A percentile compares a stretch with the other conserved stretches of the same genome.
Evolutionary conservation across 2,329 filamentous ascomycete genomes (phyloP).

Genomic region (Ceratocystis alfenasii): DNA sequence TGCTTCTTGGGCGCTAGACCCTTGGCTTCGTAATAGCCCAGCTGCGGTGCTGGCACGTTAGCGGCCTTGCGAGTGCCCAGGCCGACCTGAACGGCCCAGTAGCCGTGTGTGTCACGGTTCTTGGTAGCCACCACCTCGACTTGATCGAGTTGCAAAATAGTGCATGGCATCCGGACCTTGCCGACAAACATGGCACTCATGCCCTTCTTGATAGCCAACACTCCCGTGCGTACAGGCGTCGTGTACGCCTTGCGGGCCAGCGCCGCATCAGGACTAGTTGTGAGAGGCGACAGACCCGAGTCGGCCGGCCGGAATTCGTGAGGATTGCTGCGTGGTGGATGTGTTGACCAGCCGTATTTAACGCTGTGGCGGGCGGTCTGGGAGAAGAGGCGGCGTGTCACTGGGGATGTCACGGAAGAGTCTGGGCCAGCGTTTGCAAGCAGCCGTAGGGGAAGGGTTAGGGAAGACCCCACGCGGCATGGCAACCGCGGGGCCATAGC

Average conservation of each 20-base stretch:
- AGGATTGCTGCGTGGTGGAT: conserved; percentile 40
- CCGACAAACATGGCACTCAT: conserved; percentile 87
- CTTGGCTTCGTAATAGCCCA: conserved; percentile 79
- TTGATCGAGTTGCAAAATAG: conserved; percentile 83
- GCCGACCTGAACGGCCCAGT: conserved; percentile 88
- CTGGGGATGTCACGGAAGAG: background rate
- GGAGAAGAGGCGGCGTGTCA: conserved; percentile 27
- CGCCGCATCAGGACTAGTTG: conserved; percentile 48
- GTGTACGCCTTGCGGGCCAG: conserved; percentile 47
- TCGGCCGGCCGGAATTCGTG: conserved; percentile 49
- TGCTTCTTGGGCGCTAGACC: conserved; percentile 73
- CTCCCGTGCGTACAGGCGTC: conserved; percentile 60
- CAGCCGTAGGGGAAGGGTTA: conserved; percentile 9
- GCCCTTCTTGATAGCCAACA: conserved; percentile 81
- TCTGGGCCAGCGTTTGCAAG: background rate
- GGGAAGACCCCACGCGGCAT: conserved; percentile 16
- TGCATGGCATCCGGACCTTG: conserved; percentile 70
- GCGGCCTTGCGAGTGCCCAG: conserved; percentile 58
- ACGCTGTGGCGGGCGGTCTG: conserved; percentile 40
- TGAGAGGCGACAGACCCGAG: conserved; percentile 44
- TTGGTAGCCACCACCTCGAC: conserved; percentile 84
- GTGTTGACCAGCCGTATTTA: conserved; percentile 51
- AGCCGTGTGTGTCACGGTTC: conserved; percentile 68
- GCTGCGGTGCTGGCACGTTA: conserved; percentile 68
- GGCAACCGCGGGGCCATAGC: conserved; percentile 18